Conservation (phyloP, 768 basidiomycete species). For the Amanita thiersii region DNA sequence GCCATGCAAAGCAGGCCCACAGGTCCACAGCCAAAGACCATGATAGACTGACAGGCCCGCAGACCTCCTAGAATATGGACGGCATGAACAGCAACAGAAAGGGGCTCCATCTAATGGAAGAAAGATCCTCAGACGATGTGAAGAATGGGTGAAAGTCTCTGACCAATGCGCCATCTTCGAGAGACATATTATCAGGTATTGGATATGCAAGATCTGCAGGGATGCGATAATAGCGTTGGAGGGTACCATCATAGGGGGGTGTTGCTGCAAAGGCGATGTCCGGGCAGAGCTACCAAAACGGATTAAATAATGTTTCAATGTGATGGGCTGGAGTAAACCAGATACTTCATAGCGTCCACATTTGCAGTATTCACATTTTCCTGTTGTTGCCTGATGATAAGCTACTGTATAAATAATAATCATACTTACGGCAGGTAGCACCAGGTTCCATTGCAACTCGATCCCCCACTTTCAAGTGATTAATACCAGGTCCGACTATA, state of each 20-base stretch:
- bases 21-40: slow-evolving; percentile 86
- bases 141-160: slow-evolving; percentile 9
- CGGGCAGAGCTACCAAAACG: slow-evolving; percentile 61
- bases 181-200: slow-evolving; percentile 74
- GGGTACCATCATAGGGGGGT: slow-evolving; percentile 88
- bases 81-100: slow-evolving; percentile 88
- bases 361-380: slow-evolving; percentile 76
- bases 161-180: slow-evolving; percentile 95
- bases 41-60: slow-evolving; percentile 66
- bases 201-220: slow-evolving; percentile 80
- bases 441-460: slow-evolving; percentile 92
- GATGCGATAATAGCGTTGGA: slow-evolving; percentile 78
- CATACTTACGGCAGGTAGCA: slow-evolving; percentile 58
- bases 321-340: not conserved
- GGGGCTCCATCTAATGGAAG: slow-evolving; percentile 73
- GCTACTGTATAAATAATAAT: not conserved
- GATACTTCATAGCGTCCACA: slow-evolving; percentile 73
- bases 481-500: slow-evolving; percentile 75
- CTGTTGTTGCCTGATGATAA: slow-evolving; percentile 19
- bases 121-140: not conserved
- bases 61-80: slow-evolving; percentile 71
- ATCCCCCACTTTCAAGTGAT: slow-evolving; percentile 71
- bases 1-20: slow-evolving; percentile 88
- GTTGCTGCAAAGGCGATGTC: slow-evolving; percentile 88
- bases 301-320: not conserved